Base-by-base conservation (phyloP, 495 filamentous ascomycete species). In the Hypoxylon perforatum region DNA sequence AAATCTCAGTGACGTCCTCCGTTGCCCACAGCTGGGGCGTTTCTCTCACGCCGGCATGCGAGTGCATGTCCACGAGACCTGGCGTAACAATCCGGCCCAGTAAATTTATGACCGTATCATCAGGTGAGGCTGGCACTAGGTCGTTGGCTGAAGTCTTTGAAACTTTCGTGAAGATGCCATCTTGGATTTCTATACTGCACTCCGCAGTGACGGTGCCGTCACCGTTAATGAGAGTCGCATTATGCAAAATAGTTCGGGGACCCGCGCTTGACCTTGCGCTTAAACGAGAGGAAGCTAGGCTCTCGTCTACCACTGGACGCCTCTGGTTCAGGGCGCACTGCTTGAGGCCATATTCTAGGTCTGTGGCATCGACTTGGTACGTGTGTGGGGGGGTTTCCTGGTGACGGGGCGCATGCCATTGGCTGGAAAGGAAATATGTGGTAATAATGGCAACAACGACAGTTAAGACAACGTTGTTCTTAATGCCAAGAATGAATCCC, bases 31-130 rank as follows among this genome's bases (percentile, higher is more conserved):
- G 41, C 14, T 58, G 30, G 0, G 77, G 77, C 63, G 75, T 78
- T 9, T 67, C 46, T 8, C 61, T 23, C 1, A 70, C 51, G 11
- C 72, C 62, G 49, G 70, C 75, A 68, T 87, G 85, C 5, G 79
- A 82, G 65, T 87, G 84, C 79, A 86, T 82, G 58, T 86, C 84
- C 3, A 86, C 79, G 36, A 86, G 76, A 14, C 84, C 85, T 3
- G 82, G 78, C 1, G 85, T 86, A 9, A 87, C 70, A 52, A 72
- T 77, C 12, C 74, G 66, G 5, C 84, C 85, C 25, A 78, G 54
- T 8, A 81, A 58, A 22, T 82, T 69, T 22, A 76, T 63, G 12
- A 81, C 72, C 38, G 4, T 50, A 18, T 66, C 63, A 5, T 56
- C n/a, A 15, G 23, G 23, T 9, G 57, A 57, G 3, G 21, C 25